phyloP scores from a whole-genome alignment of 208 protist species.

The Leishmania martiniquensis region DNA sequence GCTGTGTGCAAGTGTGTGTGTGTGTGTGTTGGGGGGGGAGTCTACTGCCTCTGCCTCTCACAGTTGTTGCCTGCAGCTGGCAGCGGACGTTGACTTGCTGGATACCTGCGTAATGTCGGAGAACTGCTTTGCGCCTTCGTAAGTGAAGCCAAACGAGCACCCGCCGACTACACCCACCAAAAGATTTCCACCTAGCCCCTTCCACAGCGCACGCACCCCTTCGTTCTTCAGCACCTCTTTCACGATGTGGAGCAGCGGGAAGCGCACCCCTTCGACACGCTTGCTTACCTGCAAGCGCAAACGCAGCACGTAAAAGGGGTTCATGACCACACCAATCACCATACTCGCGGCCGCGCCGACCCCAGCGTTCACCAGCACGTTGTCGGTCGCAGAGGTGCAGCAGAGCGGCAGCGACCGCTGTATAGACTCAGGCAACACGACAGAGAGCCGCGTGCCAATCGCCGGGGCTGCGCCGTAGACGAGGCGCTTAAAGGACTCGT shows the following conservation, averaged over 20 bases:
- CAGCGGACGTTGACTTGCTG: background rate
- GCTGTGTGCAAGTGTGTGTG: too few relatives aligned
- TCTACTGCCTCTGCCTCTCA: background rate
- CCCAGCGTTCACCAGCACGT: slow-evolving; percentile 67
- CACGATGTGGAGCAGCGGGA: slow-evolving; percentile 51
- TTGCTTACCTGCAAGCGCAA: slow-evolving; percentile 69
- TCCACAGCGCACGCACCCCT: slow-evolving; percentile 65
- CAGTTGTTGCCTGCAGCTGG: background rate
- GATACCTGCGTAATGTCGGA: slow-evolving; percentile 53
- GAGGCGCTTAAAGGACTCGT: slow-evolving; percentile 72
- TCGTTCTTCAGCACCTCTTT: slow-evolving; percentile 56
- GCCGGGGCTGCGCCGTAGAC: slow-evolving; percentile 46
- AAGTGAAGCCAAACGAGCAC: slow-evolving; percentile 77
- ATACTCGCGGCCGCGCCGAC: slow-evolving; percentile 69
- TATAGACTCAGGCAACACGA: slow-evolving; percentile 26
- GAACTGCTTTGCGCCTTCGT: slow-evolving; percentile 81
- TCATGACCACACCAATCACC: slow-evolving; percentile 69
- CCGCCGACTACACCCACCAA: slow-evolving; percentile 67
- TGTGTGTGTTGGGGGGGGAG: background rate
- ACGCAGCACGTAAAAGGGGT: slow-evolving; percentile 84
- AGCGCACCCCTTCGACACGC: slow-evolving; percentile 36
- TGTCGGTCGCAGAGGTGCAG: slow-evolving; percentile 71
- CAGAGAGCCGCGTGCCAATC: slow-evolving; percentile 22
- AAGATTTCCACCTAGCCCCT: slow-evolving; percentile 72
- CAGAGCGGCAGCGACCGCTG: slow-evolving; percentile 38